Evolutionary conservation across 1,284 basidiomycete genomes (phyloP).

Genomic region (Malassezia vespertilionis): DNA sequence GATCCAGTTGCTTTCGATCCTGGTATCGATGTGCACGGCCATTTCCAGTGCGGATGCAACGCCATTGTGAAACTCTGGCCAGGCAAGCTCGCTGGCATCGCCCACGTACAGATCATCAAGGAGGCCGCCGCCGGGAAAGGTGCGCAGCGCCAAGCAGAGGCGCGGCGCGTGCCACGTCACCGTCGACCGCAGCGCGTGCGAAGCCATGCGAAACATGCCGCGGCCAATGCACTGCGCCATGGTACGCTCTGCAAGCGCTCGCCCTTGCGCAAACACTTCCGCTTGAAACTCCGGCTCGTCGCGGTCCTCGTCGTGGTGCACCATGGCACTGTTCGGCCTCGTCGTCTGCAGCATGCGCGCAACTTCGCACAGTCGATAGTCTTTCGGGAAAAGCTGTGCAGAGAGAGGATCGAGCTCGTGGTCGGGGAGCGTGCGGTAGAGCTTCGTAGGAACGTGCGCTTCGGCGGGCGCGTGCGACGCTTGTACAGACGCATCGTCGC

Average conservation of each 20-base stretch:
- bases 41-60: slow-evolving; percentile 71
- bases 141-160: slow-evolving; percentile 28
- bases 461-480: slow-evolving; percentile 8
- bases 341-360: slow-evolving; percentile 36
- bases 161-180: slow-evolving; percentile 31
- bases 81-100: slow-evolving; percentile 52
- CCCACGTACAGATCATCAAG: slow-evolving; percentile 21
- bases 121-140: slow-evolving; percentile 24
- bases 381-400: slow-evolving; percentile 31
- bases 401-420: slow-evolving; percentile 30
- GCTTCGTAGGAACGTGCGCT: slow-evolving; percentile 2
- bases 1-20: slow-evolving; percentile 42
- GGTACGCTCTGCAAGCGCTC: slow-evolving; percentile 28
- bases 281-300: slow-evolving; percentile 23
- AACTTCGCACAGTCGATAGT: slow-evolving; percentile 39
- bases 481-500: slow-evolving; percentile 59
- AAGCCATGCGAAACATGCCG: slow-evolving; percentile 38
- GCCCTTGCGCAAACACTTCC: slow-evolving; percentile 9
- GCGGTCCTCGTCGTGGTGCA: slow-evolving; percentile 25
- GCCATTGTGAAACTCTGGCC: slow-evolving; percentile 97
- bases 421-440: slow-evolving; percentile 20
- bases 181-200: slow-evolving; percentile 26
- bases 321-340: slow-evolving; percentile 20
- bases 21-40: slow-evolving; percentile 60
- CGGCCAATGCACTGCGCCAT: slow-evolving; percentile 35